phyloP scores from a whole-genome alignment of 345 rosid genomes.

The Syzygium grande region DNA sequence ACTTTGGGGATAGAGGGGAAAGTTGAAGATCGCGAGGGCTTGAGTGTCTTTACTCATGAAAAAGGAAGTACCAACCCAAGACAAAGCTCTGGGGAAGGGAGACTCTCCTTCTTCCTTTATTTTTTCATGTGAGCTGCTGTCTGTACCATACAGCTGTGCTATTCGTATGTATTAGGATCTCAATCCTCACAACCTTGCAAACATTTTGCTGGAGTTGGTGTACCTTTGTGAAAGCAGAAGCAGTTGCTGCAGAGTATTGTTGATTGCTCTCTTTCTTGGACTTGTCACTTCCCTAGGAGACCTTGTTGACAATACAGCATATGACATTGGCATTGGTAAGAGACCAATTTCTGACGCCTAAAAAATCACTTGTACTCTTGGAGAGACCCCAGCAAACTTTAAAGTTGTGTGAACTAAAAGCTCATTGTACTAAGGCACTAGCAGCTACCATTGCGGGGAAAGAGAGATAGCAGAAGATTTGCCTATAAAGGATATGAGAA shows the following conservation, averaged over 20 bases:
- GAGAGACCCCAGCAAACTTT: not conserved
- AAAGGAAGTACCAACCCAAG: not conserved
- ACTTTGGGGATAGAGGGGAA: not conserved
- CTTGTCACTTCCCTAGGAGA: not conserved
- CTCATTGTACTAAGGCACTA: not conserved
- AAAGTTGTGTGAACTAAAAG: not conserved
- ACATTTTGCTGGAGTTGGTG: not conserved
- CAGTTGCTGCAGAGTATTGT: not conserved
- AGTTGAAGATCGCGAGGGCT: too few relatives aligned
- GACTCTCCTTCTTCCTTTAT: not conserved
- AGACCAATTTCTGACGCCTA: not conserved
- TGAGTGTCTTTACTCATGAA: too few relatives aligned
- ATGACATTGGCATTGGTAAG: not conserved
- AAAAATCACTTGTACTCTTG: not conserved
- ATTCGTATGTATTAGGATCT: not conserved
- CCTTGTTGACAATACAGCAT: not conserved
- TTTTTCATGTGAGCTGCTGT: not conserved
- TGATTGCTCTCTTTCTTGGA: not conserved
- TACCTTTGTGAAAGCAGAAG: not conserved
- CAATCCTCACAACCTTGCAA: not conserved
- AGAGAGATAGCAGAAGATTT: too few relatives aligned
- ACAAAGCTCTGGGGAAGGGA: not conserved
- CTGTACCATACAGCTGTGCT: not conserved
- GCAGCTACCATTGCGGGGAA: too few relatives aligned
- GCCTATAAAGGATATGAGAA: too few relatives aligned